These are phyloP conservation scores for Elsinoe batatas DNA, from an alignment of 2,329 filamentous ascomycete genomes.

Conservation along the genomic window DNA sequence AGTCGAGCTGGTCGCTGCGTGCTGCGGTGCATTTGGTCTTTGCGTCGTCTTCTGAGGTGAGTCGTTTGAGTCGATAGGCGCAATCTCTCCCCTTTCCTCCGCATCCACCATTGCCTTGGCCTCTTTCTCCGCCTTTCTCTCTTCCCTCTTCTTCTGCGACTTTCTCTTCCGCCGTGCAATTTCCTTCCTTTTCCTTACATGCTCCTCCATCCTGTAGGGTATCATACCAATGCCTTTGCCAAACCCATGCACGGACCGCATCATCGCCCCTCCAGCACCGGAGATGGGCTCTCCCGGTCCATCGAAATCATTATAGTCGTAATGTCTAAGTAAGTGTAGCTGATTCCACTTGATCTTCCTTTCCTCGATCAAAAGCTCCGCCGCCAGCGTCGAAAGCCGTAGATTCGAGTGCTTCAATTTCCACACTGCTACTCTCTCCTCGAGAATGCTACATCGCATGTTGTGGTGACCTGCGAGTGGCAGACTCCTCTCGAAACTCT, in stretches of 20 bases:
- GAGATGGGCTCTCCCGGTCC: constrained; percentile 65
- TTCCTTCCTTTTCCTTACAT: constrained; percentile 39
- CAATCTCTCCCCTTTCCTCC: not conserved
- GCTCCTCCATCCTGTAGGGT: constrained; percentile 49
- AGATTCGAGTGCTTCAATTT: constrained; percentile 51
- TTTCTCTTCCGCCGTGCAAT: constrained; percentile 21
- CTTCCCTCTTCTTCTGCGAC: constrained; percentile 20
- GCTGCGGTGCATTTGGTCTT: constrained; percentile 16
- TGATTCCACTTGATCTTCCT: constrained; percentile 55
- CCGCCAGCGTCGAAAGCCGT: constrained; percentile 53
- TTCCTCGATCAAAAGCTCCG: constrained; percentile 52
- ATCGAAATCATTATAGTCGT: constrained; percentile 69
- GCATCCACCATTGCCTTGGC: constrained; percentile 2
- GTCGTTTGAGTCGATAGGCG: not conserved
- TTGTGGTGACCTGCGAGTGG: constrained; percentile 34
- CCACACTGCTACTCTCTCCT: constrained; percentile 57
- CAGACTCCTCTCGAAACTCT: constrained; percentile 54
- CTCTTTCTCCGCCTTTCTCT: constrained; percentile 14
- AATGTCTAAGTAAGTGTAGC: constrained; percentile 54
- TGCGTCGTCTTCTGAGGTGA: not conserved
- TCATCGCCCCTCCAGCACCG: constrained; percentile 52
- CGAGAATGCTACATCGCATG: constrained; percentile 58
- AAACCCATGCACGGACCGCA: constrained; percentile 48
- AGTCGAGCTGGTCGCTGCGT: constrained; percentile 20
- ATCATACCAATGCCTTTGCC: constrained; percentile 55